Percentiles rank a stretch among this genome's conserved stretches.
phyloP scores from a whole-genome alignment of 2,329 filamentous ascomycete genomes.

The Botryotinia narcissicola region DNA sequence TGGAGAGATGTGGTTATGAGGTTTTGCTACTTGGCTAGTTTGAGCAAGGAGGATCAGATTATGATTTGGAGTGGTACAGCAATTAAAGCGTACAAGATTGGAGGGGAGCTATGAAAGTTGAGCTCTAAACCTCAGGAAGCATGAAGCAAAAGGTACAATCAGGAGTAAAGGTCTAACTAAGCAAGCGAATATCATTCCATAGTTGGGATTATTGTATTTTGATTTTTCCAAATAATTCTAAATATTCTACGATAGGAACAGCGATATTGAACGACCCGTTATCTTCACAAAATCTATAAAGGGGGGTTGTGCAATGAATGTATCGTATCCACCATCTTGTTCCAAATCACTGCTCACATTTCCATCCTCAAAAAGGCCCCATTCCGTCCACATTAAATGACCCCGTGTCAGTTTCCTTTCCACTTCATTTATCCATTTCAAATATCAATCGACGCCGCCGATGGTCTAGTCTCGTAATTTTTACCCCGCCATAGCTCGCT shows the following conservation, averaged over 20 bases:
- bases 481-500: conserved; percentile 16
- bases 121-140: not conserved
- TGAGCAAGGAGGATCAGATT: conserved; percentile 59
- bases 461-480: not conserved
- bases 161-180: not conserved
- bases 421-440: not conserved
- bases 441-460: not conserved
- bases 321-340: not conserved
- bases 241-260: not conserved
- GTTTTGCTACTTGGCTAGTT: conserved; percentile 60
- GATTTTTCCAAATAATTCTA: not conserved
- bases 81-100: conserved; percentile 63
- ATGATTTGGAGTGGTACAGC: conserved; percentile 74
- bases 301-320: not conserved
- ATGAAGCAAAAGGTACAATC: not conserved
- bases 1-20: conserved; percentile 72
- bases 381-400: not conserved
- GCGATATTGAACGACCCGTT: too few species aligned
- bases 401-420: not conserved
- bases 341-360: not conserved
- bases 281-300: not conserved
- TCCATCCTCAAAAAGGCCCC: not conserved
- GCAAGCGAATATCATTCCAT: not conserved
- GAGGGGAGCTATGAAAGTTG: conserved; percentile 30
- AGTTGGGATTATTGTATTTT: not conserved